Base-by-base conservation (phyloP, 1,284 basidiomycete genomes). In the Trichosporon sp. region DNA sequence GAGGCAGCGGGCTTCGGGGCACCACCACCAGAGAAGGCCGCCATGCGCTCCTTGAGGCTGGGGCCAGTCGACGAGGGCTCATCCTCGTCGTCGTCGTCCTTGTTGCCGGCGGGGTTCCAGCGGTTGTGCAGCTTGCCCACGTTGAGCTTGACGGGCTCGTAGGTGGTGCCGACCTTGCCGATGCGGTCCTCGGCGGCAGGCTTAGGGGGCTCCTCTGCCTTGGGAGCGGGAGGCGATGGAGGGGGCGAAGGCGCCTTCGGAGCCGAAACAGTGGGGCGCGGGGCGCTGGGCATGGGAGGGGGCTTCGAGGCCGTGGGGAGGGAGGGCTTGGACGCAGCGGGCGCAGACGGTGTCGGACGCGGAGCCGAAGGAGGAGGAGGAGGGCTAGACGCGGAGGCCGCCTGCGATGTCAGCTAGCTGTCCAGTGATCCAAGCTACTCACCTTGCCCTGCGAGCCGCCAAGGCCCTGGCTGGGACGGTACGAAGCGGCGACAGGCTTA, bases 101-200 rank as follows among this genome's bases (percentile, higher is more conserved):
- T 65, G 11, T 70, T 68, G 11, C 86, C 86, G 21, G 87, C 88
- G 1, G 79, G 78, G 75, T 81, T 81, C 80, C 95, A 95, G 3
- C 92, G 90, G 79, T 93, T 95, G 72, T 86, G 90, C 56, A 97
- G 86, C 81, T 90, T 96, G 56, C 80, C 81, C n/a, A 89, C 86
- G 38, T 89, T 87, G 6, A 97, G 86, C 67, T 88, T 88, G 71
- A 97, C 92, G 1, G 95, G 94, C 1, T 89, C 91, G 81, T 95
- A 97, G 2, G 90, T 88, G 0, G 93, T 93, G 62, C 92, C 92
- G 15, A 92, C 89, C 1, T 91, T 91, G 1, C 86, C 90, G 75
- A 94, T 94, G 15, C 88, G 88, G 80, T 94, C 92, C 0, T 93
- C 91, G 69, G 89, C 88, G 0, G 85, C 82, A 21, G 91, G 91